Evolutionary conservation across 2,329 filamentous ascomycete species (phyloP).

Genomic region (Ilyonectria robusta): DNA sequence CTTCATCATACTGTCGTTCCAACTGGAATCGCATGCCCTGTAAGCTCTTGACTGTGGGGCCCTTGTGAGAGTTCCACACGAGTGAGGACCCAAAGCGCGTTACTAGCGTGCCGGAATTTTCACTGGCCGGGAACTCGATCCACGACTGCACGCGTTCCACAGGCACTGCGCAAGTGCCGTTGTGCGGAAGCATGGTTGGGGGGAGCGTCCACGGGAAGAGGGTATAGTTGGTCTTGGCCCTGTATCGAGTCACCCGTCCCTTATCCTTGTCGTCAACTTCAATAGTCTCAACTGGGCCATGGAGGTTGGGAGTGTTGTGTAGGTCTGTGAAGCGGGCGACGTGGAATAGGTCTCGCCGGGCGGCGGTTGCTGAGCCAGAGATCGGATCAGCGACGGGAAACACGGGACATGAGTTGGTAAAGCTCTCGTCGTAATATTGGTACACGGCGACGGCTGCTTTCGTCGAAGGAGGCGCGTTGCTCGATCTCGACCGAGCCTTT

Average conservation of each 20-base stretch:
- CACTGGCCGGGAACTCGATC: conserved; percentile 72
- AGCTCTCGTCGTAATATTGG: conserved; percentile 60
- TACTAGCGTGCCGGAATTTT: conserved; percentile 52
- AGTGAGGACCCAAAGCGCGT: conserved; percentile 53
- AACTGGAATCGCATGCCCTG: conserved; percentile 75
- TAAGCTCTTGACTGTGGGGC: conserved; percentile 65
- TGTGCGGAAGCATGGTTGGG: conserved; percentile 77
- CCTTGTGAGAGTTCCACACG: conserved; percentile 52
- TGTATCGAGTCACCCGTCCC: conserved; percentile 58
- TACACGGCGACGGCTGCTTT: conserved; percentile 44
- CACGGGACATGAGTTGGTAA: conserved; percentile 76
- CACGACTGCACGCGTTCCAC: conserved; percentile 78
- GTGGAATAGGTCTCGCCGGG: conserved; percentile 87
- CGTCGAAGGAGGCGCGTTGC: conserved; percentile 19
- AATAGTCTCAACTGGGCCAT: conserved; percentile 59
- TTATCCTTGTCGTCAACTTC: conserved; percentile 60
- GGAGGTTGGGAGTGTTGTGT: conserved; percentile 79
- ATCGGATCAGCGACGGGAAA: conserved; percentile 73
- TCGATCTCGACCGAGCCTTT: conserved; percentile 39
- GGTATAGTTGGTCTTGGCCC: conserved; percentile 81
- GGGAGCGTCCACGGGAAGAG: conserved; percentile 96
- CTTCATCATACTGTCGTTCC: conserved; percentile 70
- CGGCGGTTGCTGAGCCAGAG: conserved; percentile 83
- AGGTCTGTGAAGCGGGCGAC: conserved; percentile 88
- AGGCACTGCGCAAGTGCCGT: conserved; percentile 84